Base-by-base conservation (phyloP, 257 asterid genomes). In the Cruciata laevipes region DNA sequence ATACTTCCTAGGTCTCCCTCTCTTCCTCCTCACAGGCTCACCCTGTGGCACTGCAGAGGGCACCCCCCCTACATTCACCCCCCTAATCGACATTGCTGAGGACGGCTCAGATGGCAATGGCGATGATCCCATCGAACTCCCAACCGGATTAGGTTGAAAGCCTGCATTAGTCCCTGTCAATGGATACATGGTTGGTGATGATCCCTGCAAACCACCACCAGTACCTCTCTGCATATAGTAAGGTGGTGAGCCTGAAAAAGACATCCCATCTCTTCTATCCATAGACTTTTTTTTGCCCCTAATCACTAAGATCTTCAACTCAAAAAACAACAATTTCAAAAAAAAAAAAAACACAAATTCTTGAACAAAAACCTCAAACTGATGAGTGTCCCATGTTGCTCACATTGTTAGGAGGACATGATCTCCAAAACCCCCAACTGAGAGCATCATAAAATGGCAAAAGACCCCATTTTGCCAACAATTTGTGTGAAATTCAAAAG, bases 1-100 rank as follows among this genome's bases (percentile, higher is more conserved):
- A 69, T 89, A 89, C 68, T 89, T 89, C 68, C 95, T 78, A 1
- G 96, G 96, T 67, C 95, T 85, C 30, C 96, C 96, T 61, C 96
- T 75, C 71, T 89, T 87, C 68, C 96, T 82, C 13, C 96, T 86
- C 64, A 87, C 77, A 23, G 90, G 89, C 71, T 81, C 90, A 13
- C 85, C 84, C 69, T 80, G 90, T 64, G 79, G 81, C 80, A 81
- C 65, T 52, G 77, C 71, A 42, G 84, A 77, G 60, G 60, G 60
- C 60, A 21, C 79, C 40, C 83, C 87, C 40, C 96, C 90, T 47
- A 70, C 78, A 58, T 69, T 74, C 49, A 79, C 77, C 66, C 82
- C 84, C 71, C 76, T 88, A 66, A 77, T 74, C 67, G 91, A 70
- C 82, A 83, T 74, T 71, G 85, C 73, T 35, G 86, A 71, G 32